Percentiles rank a stretch among this genome's conserved stretches.
phyloP scores from a whole-genome alignment of 805 yeast species.

The Peterozyma toletana region DNA sequence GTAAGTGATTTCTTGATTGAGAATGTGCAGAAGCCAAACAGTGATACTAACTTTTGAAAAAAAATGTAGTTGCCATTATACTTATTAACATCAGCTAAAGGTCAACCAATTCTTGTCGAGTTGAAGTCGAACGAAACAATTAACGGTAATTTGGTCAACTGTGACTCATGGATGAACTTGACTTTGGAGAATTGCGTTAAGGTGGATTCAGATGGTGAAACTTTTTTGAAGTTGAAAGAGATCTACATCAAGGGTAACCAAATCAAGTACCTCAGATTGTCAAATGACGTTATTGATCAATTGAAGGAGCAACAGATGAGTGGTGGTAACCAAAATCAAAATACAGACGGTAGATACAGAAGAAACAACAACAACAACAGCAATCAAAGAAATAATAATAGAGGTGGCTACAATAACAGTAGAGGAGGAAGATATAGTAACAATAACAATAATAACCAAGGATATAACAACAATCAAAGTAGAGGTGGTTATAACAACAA shows the following conservation, averaged over 20 bases:
- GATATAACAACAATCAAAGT: neutral
- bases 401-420: conserved; percentile 20
- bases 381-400: conserved; percentile 11
- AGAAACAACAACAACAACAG: conserved; percentile 17
- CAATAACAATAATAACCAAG: conserved; percentile 9
- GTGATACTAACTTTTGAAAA: neutral
- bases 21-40: no score
- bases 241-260: conserved; percentile 82
- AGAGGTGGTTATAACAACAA: conserved; percentile 1
- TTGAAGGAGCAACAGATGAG: conserved; percentile 59
- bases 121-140: conserved; percentile 87
- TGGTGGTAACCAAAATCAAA: conserved; percentile 32
- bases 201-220: conserved; percentile 53
- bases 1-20: no score
- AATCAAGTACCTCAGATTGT: conserved; percentile 69
- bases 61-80: conserved; percentile 74
- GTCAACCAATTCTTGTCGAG: conserved; percentile 81
- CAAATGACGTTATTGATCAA: conserved; percentile 69
- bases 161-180: conserved; percentile 95
- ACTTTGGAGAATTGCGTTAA: conserved; percentile 73
- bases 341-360: conserved; percentile 13
- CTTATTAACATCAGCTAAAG: conserved; percentile 83
- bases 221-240: conserved; percentile 58
- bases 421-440: conserved; percentile 12
- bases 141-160: conserved; percentile 75